These are phyloP conservation scores for Agrocybe praecox DNA, from an alignment of 768 basidiomycete genomes.

Conservation along the genomic window DNA sequence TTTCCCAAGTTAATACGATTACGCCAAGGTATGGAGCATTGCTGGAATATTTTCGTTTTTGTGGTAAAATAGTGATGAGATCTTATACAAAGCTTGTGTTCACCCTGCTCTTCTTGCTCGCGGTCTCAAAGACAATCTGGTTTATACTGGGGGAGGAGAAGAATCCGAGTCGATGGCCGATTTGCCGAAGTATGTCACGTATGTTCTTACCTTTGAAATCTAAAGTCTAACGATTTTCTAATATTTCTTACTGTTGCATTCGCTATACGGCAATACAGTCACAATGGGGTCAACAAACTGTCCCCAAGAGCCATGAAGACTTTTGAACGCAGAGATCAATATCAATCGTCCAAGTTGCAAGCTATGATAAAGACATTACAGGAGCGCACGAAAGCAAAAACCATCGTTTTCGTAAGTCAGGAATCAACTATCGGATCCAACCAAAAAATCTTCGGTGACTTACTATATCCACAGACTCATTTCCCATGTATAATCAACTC, in stretches of 20 bases:
- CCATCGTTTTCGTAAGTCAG: slow-evolving; percentile 17
- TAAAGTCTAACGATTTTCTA: too few relatives aligned
- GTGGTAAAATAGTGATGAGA: background rate
- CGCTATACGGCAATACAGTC: too few relatives aligned
- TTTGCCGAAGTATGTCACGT: background rate
- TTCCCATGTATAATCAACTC: slow-evolving; percentile 9
- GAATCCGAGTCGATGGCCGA: background rate
- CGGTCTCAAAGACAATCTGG: background rate
- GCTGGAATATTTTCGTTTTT: background rate
- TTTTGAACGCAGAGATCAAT: background rate
- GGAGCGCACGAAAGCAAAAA: slow-evolving; percentile 8
- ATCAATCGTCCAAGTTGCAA: slow-evolving; percentile 10
- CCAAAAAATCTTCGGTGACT: too few relatives aligned
- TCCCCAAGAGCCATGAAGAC: background rate
- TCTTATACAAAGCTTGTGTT: slow-evolving; percentile 8
- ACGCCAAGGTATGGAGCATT: slow-evolving; percentile 6
- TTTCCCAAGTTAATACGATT: slow-evolving; percentile 10
- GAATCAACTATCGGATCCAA: too few relatives aligned
- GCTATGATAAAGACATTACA: slow-evolving; percentile 7
- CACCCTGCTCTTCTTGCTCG: slow-evolving; percentile 5
- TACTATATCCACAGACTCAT: slow-evolving; percentile 5
- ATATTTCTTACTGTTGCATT: too few relatives aligned
- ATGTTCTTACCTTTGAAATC: background rate
- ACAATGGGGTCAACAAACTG: background rate
- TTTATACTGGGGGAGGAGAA: background rate